phyloP scores from a whole-genome alignment of 306 rosid species.

The Rubus parviflorus region DNA sequence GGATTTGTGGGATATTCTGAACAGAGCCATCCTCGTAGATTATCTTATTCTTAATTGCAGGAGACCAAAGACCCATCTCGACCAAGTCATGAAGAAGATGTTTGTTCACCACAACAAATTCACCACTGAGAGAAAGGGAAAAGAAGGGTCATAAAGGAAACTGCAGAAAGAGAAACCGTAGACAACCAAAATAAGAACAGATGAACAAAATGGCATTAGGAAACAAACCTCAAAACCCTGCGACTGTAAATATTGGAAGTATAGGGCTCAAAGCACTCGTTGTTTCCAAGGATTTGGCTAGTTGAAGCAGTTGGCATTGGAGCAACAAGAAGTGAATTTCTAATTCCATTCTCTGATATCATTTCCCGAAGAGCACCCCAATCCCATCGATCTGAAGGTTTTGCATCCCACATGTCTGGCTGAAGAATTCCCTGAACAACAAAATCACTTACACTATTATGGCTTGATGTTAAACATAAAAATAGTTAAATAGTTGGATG shows the following conservation, averaged over 20 bases:
- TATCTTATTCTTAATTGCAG: constrained; percentile 67
- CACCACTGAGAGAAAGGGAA: constrained; percentile 56
- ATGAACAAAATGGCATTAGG: background rate
- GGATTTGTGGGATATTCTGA: constrained; percentile 62
- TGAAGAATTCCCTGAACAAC: constrained; percentile 73
- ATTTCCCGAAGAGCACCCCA: constrained; percentile 61
- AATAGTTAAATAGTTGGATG: background rate
- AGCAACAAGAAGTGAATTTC: constrained; percentile 87
- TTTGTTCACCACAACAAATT: constrained; percentile 91
- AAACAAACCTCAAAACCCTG: constrained; percentile 69
- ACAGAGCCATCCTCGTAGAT: constrained; percentile 75
- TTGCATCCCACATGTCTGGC: constrained; percentile 86
- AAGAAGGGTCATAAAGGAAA: constrained; percentile 20
- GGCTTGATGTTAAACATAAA: background rate
- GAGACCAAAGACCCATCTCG: constrained; percentile 93
- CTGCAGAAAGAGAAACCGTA: background rate
- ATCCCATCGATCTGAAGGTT: constrained; percentile 72
- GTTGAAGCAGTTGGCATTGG: constrained; percentile 96
- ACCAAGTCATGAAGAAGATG: constrained; percentile 80
- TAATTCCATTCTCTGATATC: constrained; percentile 55
- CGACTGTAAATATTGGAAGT: constrained; percentile 89
- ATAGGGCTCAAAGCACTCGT: constrained; percentile 92
- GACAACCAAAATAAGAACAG: background rate
- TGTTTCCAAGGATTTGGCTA: constrained; percentile 92
- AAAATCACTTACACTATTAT: constrained; percentile 5